Evolutionary conservation across 495 filamentous ascomycete species (phyloP).

Genomic region (Mytilinidion resinicola): DNA sequence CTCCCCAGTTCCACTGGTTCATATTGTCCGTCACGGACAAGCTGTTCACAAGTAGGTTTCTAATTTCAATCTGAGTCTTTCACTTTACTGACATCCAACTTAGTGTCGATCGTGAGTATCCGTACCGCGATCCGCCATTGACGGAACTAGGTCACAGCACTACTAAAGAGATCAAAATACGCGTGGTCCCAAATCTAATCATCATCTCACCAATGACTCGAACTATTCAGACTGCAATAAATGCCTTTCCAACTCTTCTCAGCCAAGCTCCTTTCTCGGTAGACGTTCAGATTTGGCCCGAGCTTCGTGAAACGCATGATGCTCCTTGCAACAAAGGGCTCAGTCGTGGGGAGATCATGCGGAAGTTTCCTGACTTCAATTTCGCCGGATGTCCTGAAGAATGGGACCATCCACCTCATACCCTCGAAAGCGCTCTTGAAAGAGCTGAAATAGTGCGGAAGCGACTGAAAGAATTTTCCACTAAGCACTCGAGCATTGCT

Average conservation of each 20-base stretch:
- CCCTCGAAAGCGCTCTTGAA: not conserved
- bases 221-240: slow-evolving; percentile 9
- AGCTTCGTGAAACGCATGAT: slow-evolving; percentile 16
- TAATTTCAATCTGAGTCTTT: not conserved
- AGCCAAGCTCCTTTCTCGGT: not conserved
- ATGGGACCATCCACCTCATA: slow-evolving; percentile 12
- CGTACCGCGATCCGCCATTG: slow-evolving; percentile 13
- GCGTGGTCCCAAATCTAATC: slow-evolving; percentile 6
- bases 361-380: slow-evolving; percentile 8
- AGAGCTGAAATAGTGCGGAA: slow-evolving; percentile 9
- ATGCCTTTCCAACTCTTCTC: not conserved
- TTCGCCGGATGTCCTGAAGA: slow-evolving; percentile 7
- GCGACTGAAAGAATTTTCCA: slow-evolving; percentile 3
- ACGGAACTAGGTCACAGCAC: not conserved
- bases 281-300: slow-evolving; percentile 14
- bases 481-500: slow-evolving; percentile 4
- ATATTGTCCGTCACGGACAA: slow-evolving; percentile 13
- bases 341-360: not conserved
- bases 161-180: not conserved
- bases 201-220: slow-evolving; percentile 17
- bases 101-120: slow-evolving; percentile 5
- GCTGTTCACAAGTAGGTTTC: slow-evolving; percentile 5
- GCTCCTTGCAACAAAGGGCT: slow-evolving; percentile 12
- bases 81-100: not conserved
- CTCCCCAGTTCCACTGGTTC: not conserved